These are phyloP conservation scores for Aspergillus sp. DNA, from an alignment of 2,329 filamentous ascomycete species.

Conservation along the genomic window DNA sequence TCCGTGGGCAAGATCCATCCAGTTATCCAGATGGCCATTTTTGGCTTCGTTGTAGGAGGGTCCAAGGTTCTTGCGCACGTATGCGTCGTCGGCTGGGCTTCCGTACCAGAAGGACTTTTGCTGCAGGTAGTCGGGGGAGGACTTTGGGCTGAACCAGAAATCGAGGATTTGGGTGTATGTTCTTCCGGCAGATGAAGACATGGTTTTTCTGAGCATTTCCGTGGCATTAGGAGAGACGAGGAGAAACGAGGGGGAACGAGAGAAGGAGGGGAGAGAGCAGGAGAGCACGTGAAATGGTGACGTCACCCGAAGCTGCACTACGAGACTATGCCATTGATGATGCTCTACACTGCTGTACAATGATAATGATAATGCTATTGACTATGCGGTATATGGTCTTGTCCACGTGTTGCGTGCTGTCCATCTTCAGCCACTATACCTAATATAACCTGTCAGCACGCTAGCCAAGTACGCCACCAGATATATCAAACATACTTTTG, in stretches of 20 bases:
- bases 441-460: too few relatives aligned
- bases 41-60: constrained; percentile 21
- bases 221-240: background rate
- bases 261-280: too few relatives aligned
- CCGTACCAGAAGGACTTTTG: constrained; percentile 25
- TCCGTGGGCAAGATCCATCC: constrained; percentile 16
- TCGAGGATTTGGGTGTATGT: constrained; percentile 14
- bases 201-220: background rate
- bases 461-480: too few relatives aligned
- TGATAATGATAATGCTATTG: too few relatives aligned
- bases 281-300: too few relatives aligned
- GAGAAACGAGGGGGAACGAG: background rate
- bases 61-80: constrained; percentile 20
- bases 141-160: constrained; percentile 27
- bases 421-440: too few relatives aligned
- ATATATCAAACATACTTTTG: background rate
- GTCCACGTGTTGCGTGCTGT: too few relatives aligned
- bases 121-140: constrained; percentile 19
- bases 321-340: too few relatives aligned
- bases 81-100: constrained; percentile 21
- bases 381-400: too few relatives aligned
- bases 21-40: constrained; percentile 18
- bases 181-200: background rate
- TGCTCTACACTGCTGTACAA: too few relatives aligned
- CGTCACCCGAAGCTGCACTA: too few relatives aligned